These are phyloP conservation scores for Discostella stelligera DNA, from an alignment of 352 stramenopile genomes.

Conservation along the genomic window DNA sequence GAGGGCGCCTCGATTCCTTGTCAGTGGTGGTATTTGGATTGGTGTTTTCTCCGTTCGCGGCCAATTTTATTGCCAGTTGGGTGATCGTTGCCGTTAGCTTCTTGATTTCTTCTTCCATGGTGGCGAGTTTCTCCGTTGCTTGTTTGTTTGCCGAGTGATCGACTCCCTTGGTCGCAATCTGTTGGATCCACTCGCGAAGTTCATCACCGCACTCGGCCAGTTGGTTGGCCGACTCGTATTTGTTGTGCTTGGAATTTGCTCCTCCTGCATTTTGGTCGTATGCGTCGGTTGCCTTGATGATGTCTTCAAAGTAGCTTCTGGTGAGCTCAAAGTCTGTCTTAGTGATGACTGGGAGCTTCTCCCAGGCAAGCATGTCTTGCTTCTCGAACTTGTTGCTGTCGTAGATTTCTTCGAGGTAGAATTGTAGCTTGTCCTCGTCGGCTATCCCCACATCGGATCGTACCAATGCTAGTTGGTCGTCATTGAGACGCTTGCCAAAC, in stretches of 20 bases:
- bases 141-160: background rate
- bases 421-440: background rate
- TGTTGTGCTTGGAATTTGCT: background rate
- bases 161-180: background rate
- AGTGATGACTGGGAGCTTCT: background rate
- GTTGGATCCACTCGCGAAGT: background rate
- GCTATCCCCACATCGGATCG: background rate
- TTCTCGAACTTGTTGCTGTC: constrained; percentile 1
- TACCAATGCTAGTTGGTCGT: background rate
- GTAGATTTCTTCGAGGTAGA: background rate
- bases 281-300: background rate
- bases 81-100: background rate
- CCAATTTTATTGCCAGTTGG: background rate
- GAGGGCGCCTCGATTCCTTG: background rate
- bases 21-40: background rate
- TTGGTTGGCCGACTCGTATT: background rate
- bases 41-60: constrained; percentile 1
- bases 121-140: background rate
- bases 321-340: background rate
- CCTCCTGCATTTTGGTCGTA: background rate
- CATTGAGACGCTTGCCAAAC: too few species aligned
- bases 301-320: background rate
- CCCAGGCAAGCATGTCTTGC: background rate
- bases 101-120: background rate
- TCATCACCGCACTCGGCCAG: background rate